A percentile compares a stretch with the other conserved stretches of the same genome.
Evolutionary conservation across 2,329 filamentous ascomycete genomes (phyloP).

Genomic region (Colletotrichum godetiae): DNA sequence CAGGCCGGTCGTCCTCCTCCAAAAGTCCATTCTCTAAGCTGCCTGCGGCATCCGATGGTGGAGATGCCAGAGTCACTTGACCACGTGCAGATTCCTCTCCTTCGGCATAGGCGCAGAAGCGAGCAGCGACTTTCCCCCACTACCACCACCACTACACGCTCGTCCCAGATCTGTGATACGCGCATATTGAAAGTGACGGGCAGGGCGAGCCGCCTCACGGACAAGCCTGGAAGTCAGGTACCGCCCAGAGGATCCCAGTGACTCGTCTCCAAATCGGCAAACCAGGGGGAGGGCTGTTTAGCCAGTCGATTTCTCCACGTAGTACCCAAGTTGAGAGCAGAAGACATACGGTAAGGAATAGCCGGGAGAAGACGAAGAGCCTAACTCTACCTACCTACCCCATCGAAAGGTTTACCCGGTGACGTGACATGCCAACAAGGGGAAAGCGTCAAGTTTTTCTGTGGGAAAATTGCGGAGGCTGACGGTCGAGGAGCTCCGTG

Average conservation of each 20-base stretch:
- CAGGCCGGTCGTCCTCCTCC: neutral
- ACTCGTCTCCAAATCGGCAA: neutral
- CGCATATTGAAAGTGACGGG: neutral
- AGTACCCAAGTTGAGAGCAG: neutral
- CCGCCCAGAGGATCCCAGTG: constrained; percentile 7
- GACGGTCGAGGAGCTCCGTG: constrained; percentile 31
- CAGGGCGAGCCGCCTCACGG: constrained; percentile 8
- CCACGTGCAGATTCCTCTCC: constrained; percentile 9
- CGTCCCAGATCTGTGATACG: neutral
- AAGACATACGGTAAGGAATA: neutral
- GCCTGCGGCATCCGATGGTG: neutral
- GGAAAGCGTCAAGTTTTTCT: constrained; percentile 1
- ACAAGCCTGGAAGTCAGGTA: neutral
- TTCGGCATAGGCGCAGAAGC: constrained; percentile 22
- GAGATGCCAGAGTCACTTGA: constrained; percentile 28
- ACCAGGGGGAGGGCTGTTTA: neutral
- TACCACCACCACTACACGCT: neutral
- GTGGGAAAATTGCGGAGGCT: constrained; percentile 25
- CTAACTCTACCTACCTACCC: neutral
- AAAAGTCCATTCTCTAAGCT: neutral
- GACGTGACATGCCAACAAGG: constrained; percentile 18
- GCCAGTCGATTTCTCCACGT: neutral
- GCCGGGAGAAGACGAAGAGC: neutral
- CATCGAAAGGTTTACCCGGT: constrained; percentile 4
- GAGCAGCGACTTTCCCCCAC: neutral